Evolutionary conservation across 2,329 filamentous ascomycete genomes (phyloP).

Genomic region (Penicillium brasilianum): DNA sequence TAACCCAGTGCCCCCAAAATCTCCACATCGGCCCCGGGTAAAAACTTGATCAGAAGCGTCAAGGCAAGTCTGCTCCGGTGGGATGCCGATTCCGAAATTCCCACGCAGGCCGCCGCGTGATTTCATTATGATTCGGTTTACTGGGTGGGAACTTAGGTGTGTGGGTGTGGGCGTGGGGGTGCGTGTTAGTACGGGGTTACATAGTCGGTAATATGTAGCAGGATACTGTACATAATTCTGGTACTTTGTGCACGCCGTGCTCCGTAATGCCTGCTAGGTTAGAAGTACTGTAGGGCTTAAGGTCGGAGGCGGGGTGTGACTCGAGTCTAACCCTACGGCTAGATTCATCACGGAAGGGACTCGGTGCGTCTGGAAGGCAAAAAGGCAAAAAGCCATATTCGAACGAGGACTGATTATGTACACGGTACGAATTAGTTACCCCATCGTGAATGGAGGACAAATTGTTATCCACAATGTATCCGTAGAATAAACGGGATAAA

Average conservation of each 20-base stretch:
- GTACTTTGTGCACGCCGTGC: background rate
- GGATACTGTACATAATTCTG: no score
- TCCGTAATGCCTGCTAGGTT: background rate
- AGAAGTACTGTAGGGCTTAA: background rate
- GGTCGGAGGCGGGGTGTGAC: background rate
- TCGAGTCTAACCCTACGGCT: background rate
- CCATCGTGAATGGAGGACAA: background rate
- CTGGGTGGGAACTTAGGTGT: background rate
- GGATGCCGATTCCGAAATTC: slow-evolving; percentile 18
- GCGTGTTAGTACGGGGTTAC: background rate
- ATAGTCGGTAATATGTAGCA: background rate
- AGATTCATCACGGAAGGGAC: background rate
- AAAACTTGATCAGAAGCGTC: slow-evolving; percentile 1
- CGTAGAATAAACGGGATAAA: no score
- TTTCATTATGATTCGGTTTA: background rate
- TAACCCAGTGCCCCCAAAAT: background rate
- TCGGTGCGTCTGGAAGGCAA: background rate
- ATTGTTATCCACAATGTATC: background rate
- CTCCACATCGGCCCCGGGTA: slow-evolving; percentile 23
- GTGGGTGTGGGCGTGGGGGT: background rate
- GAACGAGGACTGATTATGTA: background rate
- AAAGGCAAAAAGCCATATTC: background rate
- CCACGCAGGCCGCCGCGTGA: background rate
- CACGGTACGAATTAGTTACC: background rate
- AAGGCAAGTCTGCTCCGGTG: slow-evolving; percentile 3